Percentiles rank a stretch among this genome's conserved stretches.
phyloP scores from a whole-genome alignment of 2,329 filamentous ascomycete species.

The Penicillium hesseltinei region DNA sequence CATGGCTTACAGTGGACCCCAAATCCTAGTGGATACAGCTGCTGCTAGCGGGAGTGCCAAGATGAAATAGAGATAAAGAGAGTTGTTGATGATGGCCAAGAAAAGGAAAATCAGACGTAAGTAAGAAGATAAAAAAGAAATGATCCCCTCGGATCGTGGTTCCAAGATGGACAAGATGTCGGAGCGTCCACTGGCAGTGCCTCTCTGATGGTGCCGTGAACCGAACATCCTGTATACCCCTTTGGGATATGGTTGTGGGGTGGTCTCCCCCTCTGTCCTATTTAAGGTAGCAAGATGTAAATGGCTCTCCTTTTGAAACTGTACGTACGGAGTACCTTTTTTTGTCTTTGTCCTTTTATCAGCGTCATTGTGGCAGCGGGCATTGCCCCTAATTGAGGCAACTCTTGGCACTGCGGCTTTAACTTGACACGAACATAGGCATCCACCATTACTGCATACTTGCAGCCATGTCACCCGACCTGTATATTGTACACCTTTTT shows the following conservation, averaged over 20 bases:
- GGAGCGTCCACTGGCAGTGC: background rate
- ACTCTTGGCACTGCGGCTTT: background rate
- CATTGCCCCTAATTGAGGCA: background rate
- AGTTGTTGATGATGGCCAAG: background rate
- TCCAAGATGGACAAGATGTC: background rate
- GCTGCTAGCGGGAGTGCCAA: background rate
- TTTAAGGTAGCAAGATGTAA: background rate
- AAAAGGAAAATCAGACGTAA: background rate
- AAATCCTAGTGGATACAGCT: background rate
- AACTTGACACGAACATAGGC: background rate
- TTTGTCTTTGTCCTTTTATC: background rate
- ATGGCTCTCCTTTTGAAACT: background rate
- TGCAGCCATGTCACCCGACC: background rate
- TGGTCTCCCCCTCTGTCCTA: background rate
- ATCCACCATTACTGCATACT: background rate
- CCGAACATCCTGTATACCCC: background rate
- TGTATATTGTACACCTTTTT: background rate
- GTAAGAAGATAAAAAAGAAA: background rate
- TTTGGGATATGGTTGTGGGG: background rate
- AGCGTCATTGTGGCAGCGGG: background rate
- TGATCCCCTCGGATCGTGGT: background rate
- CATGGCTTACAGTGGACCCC: background rate
- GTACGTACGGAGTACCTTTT: background rate
- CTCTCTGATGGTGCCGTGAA: background rate
- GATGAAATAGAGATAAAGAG: background rate